A percentile compares a stretch with the other conserved stretches of the same genome.
Evolutionary conservation across 2,329 filamentous ascomycete genomes (phyloP).

Genomic region (Pleomassaria siparia): DNA sequence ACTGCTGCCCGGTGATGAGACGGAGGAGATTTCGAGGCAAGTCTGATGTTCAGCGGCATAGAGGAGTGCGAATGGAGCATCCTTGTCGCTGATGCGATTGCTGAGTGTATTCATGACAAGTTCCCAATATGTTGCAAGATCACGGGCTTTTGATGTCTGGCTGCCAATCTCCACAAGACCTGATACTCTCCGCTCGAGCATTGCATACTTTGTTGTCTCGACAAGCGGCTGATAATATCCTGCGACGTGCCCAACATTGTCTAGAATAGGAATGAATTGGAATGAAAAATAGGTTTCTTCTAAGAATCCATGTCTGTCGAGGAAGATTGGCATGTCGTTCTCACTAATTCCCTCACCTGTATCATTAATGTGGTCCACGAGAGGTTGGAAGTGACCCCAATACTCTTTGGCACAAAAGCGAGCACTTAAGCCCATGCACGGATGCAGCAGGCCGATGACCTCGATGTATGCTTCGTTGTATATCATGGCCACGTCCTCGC

Average conservation of each 20-base stretch:
- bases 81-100: slow-evolving; percentile 68
- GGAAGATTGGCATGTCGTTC: slow-evolving; percentile 72
- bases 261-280: slow-evolving; percentile 73
- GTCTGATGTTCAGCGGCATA: slow-evolving; percentile 22
- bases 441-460: slow-evolving; percentile 40
- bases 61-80: slow-evolving; percentile 28
- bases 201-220: slow-evolving; percentile 69
- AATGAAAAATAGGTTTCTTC: slow-evolving; percentile 81
- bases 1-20: slow-evolving; percentile 18
- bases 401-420: slow-evolving; percentile 72
- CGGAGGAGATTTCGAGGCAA: slow-evolving; percentile 15
- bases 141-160: slow-evolving; percentile 66
- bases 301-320: slow-evolving; percentile 65
- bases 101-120: slow-evolving; percentile 63
- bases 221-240: slow-evolving; percentile 76
- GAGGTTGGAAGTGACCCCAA: slow-evolving; percentile 40
- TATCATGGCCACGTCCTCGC: not conserved
- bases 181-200: slow-evolving; percentile 24
- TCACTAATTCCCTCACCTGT: slow-evolving; percentile 25
- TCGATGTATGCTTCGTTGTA: slow-evolving; percentile 38
- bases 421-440: slow-evolving; percentile 61
- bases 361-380: slow-evolving; percentile 24
- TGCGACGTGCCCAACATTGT: slow-evolving; percentile 63
- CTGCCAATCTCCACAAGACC: slow-evolving; percentile 69
- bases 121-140: slow-evolving; percentile 69